Conservation (phyloP, 169 alveolate species). For the Perkinsus chesapeaki region DNA sequence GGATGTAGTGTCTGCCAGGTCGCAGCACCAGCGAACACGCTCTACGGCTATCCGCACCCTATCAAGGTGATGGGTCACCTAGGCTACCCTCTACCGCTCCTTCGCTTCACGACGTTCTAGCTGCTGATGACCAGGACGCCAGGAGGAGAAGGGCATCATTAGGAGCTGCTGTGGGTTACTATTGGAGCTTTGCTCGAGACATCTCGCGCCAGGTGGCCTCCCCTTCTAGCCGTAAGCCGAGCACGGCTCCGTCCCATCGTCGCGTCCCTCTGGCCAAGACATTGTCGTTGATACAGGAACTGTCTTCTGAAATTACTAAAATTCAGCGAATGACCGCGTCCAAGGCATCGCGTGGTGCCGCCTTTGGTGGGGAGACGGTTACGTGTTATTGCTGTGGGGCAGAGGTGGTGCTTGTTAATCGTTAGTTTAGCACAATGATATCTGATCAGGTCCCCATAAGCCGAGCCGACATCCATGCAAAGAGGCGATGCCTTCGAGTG, state of each 20-base stretch:
- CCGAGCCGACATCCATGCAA: neutral
- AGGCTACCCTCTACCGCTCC: neutral
- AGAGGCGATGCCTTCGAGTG: neutral
- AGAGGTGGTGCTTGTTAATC: neutral
- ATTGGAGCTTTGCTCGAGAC: neutral
- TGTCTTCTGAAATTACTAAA: neutral
- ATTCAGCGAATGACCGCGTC: neutral
- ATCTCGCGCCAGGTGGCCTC: neutral
- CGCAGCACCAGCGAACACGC: neutral
- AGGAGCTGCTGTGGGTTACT: neutral
- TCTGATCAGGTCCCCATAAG: neutral
- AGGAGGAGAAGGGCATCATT: neutral
- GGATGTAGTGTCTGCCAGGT: neutral
- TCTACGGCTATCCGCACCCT: neutral
- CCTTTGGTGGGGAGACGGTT: neutral
- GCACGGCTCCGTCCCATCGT: neutral
- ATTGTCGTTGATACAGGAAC: neutral
- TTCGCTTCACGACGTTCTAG: neutral
- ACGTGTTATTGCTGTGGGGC: neutral
- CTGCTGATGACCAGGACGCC: neutral
- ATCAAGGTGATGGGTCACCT: neutral
- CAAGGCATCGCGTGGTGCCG: neutral
- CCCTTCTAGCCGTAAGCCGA: neutral
- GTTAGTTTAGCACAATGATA: neutral
- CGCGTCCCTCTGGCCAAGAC: neutral